phyloP scores from a whole-genome alignment of 257 asterid genomes.

The Solanum dulcamara region DNA sequence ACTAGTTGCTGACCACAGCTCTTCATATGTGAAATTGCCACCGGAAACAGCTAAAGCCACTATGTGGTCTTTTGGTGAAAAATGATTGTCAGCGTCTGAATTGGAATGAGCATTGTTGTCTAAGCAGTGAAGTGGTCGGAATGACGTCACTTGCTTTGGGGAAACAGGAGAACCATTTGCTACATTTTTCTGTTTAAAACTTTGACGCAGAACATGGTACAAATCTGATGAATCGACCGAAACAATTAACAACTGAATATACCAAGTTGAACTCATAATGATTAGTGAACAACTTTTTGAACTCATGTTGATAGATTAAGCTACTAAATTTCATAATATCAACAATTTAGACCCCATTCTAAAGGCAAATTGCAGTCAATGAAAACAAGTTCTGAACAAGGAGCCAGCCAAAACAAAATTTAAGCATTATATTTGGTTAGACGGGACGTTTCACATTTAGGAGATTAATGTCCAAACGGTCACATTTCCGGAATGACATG shows the following conservation, averaged over 20 bases:
- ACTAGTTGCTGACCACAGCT: conserved; percentile 36
- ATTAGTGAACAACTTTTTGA: not conserved
- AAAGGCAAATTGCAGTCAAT: not conserved
- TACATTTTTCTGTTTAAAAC: not conserved
- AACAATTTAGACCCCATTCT: not conserved
- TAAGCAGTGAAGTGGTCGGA: not conserved
- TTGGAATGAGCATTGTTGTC: not conserved
- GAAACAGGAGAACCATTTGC: not conserved
- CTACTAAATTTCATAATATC: not conserved
- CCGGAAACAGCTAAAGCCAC: not conserved
- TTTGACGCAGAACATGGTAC: not conserved
- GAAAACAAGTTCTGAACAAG: not conserved
- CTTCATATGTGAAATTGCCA: conserved; percentile 34
- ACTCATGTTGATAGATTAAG: not conserved
- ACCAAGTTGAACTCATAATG: not conserved
- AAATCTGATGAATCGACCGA: not conserved
- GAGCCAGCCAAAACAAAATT: not conserved
- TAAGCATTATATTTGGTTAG: not conserved
- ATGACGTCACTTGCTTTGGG: not conserved
- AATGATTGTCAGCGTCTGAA: not conserved
- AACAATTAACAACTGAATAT: not conserved
- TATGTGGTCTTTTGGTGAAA: not conserved
- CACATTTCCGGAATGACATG: not conserved
- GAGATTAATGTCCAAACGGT: not conserved
- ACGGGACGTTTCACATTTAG: not conserved